Evolutionary conservation across 2,329 filamentous ascomycete genomes (phyloP).

Genomic region (Ceratocystis alfenasii): DNA sequence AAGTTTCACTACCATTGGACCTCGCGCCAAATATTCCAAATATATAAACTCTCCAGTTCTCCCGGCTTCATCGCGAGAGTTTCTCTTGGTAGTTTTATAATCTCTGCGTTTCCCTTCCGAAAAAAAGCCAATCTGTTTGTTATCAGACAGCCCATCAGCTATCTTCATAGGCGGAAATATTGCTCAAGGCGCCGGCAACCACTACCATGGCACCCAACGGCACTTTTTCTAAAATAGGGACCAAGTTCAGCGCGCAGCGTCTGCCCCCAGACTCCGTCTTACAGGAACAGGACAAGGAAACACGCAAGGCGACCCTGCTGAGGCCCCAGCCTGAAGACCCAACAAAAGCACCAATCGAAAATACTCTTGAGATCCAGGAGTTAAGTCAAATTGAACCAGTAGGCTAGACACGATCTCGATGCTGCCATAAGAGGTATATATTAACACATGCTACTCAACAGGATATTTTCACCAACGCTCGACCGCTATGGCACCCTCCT

Average conservation of each 20-base stretch:
- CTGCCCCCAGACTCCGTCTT: background rate
- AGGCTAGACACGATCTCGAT: conserved; percentile 23
- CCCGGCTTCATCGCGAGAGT: too few species aligned
- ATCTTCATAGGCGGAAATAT: too few species aligned
- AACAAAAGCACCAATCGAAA: conserved; percentile 71
- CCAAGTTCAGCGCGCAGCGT: background rate
- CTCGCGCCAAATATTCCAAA: too few species aligned
- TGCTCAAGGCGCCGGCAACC: background rate
- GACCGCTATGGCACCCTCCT: conserved; percentile 80
- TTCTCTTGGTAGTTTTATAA: background rate
- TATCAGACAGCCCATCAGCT: too few species aligned
- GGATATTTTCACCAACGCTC: conserved; percentile 92
- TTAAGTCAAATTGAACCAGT: conserved; percentile 64
- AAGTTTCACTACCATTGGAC: too few species aligned
- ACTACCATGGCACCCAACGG: conserved; percentile 12
- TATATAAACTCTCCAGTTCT: too few species aligned
- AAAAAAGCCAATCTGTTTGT: too few species aligned
- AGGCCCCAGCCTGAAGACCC: conserved; percentile 61
- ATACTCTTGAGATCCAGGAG: conserved; percentile 75
- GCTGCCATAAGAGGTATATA: background rate
- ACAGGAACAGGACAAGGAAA: conserved; percentile 18
- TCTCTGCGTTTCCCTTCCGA: too few species aligned
- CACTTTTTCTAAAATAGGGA: conserved; percentile 1
- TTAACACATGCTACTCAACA: conserved; percentile 27
- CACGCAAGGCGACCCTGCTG: conserved; percentile 37